Evolutionary conservation across 768 basidiomycete species (phyloP), one percentile per base, ranked within the genome.

Genomic region (Megacollybia marginata): DNA sequence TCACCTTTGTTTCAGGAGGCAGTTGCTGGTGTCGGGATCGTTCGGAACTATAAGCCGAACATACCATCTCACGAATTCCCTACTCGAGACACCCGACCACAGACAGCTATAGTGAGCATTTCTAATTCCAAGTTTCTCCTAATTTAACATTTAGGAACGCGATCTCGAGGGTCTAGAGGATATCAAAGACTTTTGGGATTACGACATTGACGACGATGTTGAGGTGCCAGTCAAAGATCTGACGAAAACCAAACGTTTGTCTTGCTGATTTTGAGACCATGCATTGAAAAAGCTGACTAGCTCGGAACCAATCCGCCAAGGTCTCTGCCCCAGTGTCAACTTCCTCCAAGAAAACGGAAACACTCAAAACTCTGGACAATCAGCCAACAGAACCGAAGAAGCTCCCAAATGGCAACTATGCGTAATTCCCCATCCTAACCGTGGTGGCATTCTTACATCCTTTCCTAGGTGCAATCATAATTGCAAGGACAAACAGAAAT

Each of bases 401-500:
- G 55, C 68, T 82, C 13, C 66, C 76, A 2, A 83, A 87, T 59
- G 86, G 85, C 12, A 83, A 79, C 50, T 82, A 78, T 54, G 68
- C 71, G 87, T 84, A 55, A 51, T 76, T 52, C n/a, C 46, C 32
- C 23, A 6, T 28, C 23, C 23, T 28, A 28, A 28, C 23, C 4
- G 6, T 28, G 23, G 2, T 28, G 4, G 23, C 23, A 28, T 2
- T 28, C 23, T 28, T 28, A 28, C 23, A 6, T 19, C 13, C 55
- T n/a, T 23, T 49, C n/a, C n/a, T 35, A 89, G 88, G 46, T 92
- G 90, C 59, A 86, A 87, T 55, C 90, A 92, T 56, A 47, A 74
- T 18, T 92, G 90, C 72, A 88, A 85, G 61, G 80, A 89, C 58
- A 92, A 90, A 63, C 65, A 69, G 4, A 73, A 69, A 40, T 92